Conservation (phyloP, 2,329 filamentous ascomycete species). For the Sclerotinia minor region DNA sequence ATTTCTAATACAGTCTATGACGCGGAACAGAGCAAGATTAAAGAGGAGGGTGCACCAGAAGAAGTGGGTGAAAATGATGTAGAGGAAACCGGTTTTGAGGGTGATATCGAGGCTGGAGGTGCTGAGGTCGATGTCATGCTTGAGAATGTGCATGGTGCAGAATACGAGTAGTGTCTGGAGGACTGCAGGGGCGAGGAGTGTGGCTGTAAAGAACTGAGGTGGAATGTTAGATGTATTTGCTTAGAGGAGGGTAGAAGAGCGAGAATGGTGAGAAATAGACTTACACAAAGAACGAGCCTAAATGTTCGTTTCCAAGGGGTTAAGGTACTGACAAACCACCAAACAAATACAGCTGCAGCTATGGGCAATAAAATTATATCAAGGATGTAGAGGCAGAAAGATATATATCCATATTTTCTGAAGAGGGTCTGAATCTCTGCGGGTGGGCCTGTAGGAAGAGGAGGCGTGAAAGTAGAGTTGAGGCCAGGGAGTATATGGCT, state of each 20-base stretch:
- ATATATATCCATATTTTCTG: slow-evolving; percentile 10
- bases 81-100: neutral
- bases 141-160: neutral
- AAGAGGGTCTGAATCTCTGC: slow-evolving; percentile 1
- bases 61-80: neutral
- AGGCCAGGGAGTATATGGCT: neutral
- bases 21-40: neutral
- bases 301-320: slow-evolving; percentile 8
- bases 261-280: neutral
- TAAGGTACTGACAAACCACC: slow-evolving; percentile 3
- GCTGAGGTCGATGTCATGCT: neutral
- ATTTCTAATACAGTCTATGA: slow-evolving; percentile 5
- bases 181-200: neutral
- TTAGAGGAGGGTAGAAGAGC: neutral
- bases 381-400: slow-evolving; percentile 1
- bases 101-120: neutral
- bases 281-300: slow-evolving; percentile 10
- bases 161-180: slow-evolving; percentile 5
- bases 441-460: neutral
- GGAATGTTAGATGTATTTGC: neutral
- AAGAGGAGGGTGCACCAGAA: slow-evolving; percentile 1
- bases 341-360: slow-evolving; percentile 4
- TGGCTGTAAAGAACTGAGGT: neutral
- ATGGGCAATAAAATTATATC: slow-evolving; percentile 3
- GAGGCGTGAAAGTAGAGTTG: neutral